Percentiles rank a stretch among this genome's conserved stretches.
Evolutionary conservation across 2,329 filamentous ascomycete species (phyloP).

Genomic region (Exophiala phaeomuriformis): DNA sequence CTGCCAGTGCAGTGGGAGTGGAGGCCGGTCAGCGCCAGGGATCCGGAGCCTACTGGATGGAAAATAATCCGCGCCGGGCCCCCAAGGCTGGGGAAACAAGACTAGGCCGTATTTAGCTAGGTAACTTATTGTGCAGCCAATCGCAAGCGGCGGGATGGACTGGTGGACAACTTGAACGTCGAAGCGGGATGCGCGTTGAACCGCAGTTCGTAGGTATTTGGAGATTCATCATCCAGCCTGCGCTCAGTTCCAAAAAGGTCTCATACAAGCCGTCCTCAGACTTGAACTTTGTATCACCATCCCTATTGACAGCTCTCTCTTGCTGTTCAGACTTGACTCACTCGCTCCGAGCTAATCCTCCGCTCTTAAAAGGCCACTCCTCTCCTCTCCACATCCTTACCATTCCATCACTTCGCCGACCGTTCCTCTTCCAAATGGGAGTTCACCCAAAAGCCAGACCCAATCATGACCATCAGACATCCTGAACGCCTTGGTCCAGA

Average conservation of each 20-base stretch:
- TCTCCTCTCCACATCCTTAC: not conserved
- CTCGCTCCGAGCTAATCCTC: too few species aligned
- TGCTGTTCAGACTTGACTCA: too few species aligned
- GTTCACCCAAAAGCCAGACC: not conserved
- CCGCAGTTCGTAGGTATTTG: not conserved
- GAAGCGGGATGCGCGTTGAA: not conserved
- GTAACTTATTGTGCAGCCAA: not conserved
- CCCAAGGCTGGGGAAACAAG: not conserved
- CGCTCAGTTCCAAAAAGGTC: not conserved
- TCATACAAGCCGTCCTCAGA: too few species aligned
- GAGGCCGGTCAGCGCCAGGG: too few species aligned
- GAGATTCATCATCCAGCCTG: not conserved
- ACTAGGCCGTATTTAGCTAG: not conserved
- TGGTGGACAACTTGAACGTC: not conserved
- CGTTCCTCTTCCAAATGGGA: not conserved
- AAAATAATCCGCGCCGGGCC: not conserved
- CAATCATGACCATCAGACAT: conserved; percentile 12
- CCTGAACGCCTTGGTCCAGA: conserved; percentile 4
- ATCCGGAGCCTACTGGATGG: not conserved
- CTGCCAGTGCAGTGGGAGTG: not conserved
- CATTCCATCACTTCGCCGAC: not conserved
- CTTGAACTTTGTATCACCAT: not conserved
- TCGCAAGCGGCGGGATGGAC: not conserved
- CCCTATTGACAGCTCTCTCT: not conserved
- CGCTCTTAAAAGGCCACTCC: too few species aligned